These are phyloP conservation scores for Leccinum obscurum DNA, from an alignment of 768 basidiomycete genomes.

Conservation along the genomic window DNA sequence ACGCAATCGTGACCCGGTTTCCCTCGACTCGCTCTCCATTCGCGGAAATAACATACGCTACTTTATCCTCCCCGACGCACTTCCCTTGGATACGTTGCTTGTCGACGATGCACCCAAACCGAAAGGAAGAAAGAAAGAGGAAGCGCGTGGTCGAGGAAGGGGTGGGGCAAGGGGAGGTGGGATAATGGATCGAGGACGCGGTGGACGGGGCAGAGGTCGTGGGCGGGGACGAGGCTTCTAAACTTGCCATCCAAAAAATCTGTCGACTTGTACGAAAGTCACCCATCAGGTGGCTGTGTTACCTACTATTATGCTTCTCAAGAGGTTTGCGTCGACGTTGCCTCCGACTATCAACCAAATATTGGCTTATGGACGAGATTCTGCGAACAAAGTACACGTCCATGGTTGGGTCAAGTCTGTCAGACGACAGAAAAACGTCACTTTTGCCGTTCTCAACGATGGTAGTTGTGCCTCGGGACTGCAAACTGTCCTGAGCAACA, in stretches of 20 bases:
- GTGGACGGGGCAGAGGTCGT: conserved; percentile 56
- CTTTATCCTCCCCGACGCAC: conserved; percentile 95
- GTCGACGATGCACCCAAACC: conserved; percentile 98
- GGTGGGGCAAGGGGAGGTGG: conserved; percentile 40
- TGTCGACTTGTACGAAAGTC: neutral
- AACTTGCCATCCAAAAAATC: neutral
- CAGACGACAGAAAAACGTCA: conserved; percentile 82
- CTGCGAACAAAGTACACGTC: conserved; percentile 39
- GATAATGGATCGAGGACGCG: conserved; percentile 50
- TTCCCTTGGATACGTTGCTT: conserved; percentile 93
- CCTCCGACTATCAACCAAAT: conserved; percentile 40
- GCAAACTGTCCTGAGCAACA: conserved; percentile 69
- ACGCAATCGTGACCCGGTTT: conserved; percentile 82
- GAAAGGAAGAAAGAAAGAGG: conserved; percentile 89
- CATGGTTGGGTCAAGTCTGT: conserved; percentile 88
- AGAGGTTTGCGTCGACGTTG: conserved; percentile 32
- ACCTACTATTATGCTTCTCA: conserved; percentile 24
- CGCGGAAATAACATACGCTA: conserved; percentile 97
- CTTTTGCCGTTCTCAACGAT: conserved; percentile 82
- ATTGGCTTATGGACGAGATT: conserved; percentile 23
- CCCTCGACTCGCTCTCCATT: conserved; percentile 90
- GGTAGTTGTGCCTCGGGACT: conserved; percentile 70
- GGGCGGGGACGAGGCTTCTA: conserved; percentile 48
- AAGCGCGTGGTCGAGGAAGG: conserved; percentile 56
- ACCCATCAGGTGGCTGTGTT: conserved; percentile 28